Conservation (phyloP, 257 asterid genomes). For the Solanum arcanum region DNA sequence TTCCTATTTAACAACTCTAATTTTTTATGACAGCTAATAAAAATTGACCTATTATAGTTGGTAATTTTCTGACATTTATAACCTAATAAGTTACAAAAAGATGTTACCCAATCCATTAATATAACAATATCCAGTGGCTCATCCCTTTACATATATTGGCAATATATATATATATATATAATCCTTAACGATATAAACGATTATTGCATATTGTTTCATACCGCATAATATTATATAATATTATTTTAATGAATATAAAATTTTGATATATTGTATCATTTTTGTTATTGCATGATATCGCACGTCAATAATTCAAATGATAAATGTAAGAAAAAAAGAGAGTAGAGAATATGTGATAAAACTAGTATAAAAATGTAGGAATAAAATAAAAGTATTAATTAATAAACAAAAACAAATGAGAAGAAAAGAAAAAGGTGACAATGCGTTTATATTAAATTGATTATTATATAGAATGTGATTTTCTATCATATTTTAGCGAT, state of each 20-base stretch:
- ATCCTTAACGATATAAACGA: not conserved
- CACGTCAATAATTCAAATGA: too few species aligned
- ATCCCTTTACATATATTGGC: not conserved
- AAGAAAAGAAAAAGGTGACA: too few species aligned
- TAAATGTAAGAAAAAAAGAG: too few species aligned
- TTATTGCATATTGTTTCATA: rapidly evolving
- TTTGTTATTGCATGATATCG: not conserved
- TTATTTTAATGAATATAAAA: too few species aligned
- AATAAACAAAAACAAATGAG: too few species aligned
- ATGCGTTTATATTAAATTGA: too few species aligned
- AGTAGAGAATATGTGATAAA: too few species aligned
- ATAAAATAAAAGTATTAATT: too few species aligned
- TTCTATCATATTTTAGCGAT: too few species aligned
- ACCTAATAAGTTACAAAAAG: not conserved
- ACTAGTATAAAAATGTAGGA: too few species aligned
- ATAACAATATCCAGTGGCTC: not conserved
- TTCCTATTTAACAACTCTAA: not conserved
- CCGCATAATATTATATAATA: too few species aligned
- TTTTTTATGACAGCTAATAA: not conserved
- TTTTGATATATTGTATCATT: too few species aligned
- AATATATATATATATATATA: not conserved
- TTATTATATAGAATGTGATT: rapidly evolving
- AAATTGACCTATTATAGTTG: not conserved
- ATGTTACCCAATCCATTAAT: not conserved
- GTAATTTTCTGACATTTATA: not conserved